Base-by-base conservation (phyloP, 257 asterid species). In the Craterostigma plantagineum region DNA sequence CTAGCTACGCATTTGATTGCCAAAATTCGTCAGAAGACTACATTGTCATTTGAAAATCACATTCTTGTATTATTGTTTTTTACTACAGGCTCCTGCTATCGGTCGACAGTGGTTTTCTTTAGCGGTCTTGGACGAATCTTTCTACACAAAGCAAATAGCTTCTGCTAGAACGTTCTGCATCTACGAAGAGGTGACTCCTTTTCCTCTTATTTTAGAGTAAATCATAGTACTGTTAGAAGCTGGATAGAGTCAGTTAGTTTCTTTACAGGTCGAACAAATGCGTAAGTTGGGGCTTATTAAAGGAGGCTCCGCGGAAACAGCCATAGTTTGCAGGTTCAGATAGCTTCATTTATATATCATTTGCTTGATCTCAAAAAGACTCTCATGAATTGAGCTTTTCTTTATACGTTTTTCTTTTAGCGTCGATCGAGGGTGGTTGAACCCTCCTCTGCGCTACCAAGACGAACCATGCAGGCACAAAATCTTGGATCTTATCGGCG, bases 401-500 rank as follows among this genome's bases (percentile, higher is more conserved):
- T 23, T 2, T 23, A 6, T 6, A 23, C n/a, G n/a, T n/a, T n/a
- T n/a, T 23, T 23, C 16, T 50, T 39, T 53, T 67, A 81, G 98
- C 66, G 57, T 46, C 50, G 71, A 45, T 44, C 62, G 55, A 57
- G 98, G 95, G 48, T 87, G 92, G 98, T 48, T 87, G 67, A 87
- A 82, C 53, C 92, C 93, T 51, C 98, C 98, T 0, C 68, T 87
- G 51, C 92, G 67, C 46, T 79, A 65, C 52, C 50, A 45, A 15
- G 71, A 87, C 15, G 98, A 87, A 68, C 91, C 98, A 36, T 82
- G 98, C 61, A 74, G 98, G 52, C 98, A 87, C 60, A 87, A 87
- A 76, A 79, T 74, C 55, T 65, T 87, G 55, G 98, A 87, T 74
- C 81, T 87, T 60, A 82, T 87, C 53, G 98, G 98, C 23, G 98